Evolutionary conservation across 2,329 filamentous ascomycete species (phyloP).

Genomic region (Gnomoniopsis sp.): DNA sequence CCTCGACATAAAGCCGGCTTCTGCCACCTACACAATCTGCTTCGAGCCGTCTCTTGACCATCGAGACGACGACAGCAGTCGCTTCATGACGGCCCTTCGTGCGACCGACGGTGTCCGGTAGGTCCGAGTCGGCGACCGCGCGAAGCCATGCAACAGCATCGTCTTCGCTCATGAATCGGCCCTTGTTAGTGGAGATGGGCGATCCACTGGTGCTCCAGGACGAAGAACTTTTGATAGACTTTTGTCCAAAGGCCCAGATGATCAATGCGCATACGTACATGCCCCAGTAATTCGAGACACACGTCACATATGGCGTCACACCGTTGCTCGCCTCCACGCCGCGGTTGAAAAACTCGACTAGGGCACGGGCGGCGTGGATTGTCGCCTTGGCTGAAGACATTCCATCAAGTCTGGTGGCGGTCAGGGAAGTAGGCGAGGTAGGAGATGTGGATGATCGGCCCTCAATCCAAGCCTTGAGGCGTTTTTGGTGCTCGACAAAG

Average conservation of each 20-base stretch:
- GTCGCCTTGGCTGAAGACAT: slow-evolving; percentile 42
- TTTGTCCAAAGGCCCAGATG: slow-evolving; percentile 54
- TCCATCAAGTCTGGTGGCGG: slow-evolving; percentile 22
- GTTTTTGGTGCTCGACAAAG: slow-evolving; percentile 45
- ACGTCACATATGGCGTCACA: slow-evolving; percentile 25
- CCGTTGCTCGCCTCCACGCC: slow-evolving; percentile 6
- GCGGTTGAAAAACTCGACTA: slow-evolving; percentile 42
- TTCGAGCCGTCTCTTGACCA: slow-evolving; percentile 45
- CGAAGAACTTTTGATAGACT: slow-evolving; percentile 15
- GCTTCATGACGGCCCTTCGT: slow-evolving; percentile 40
- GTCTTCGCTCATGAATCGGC: slow-evolving; percentile 20
- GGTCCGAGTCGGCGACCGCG: slow-evolving; percentile 35
- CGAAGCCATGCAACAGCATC: slow-evolving; percentile 36
- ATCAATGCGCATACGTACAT: slow-evolving; percentile 56
- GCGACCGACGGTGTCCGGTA: slow-evolving; percentile 35
- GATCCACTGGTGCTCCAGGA: slow-evolving; percentile 17
- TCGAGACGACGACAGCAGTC: slow-evolving; percentile 39
- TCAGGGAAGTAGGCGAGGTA: slow-evolving; percentile 1
- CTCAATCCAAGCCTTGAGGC: slow-evolving; percentile 41
- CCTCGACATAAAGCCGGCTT: slow-evolving; percentile 51
- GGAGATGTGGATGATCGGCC: slow-evolving; percentile 7
- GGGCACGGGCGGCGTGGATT: slow-evolving; percentile 48
- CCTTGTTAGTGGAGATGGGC: slow-evolving; percentile 23
- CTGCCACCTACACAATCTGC: slow-evolving; percentile 45
- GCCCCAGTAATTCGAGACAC: slow-evolving; percentile 52